Evolutionary conservation across 2,329 filamentous ascomycete genomes (phyloP).

Genomic region (Monilinia fructigena): DNA sequence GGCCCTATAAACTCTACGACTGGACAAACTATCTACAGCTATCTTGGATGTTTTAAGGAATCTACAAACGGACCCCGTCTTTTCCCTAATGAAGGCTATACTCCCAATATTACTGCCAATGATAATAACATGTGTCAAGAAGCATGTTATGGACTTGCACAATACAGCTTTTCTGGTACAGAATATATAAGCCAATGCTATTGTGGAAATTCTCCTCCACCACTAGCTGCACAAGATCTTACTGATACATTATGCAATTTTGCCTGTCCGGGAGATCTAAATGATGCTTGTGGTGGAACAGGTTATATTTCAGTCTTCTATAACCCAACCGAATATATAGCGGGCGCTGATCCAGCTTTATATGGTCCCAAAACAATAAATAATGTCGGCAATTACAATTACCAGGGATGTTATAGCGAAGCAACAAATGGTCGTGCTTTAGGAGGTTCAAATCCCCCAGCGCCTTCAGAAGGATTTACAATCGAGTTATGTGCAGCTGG

Average conservation of each 20-base stretch:
- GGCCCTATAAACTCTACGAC: constrained; percentile 17
- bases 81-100: constrained; percentile 37
- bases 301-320: constrained; percentile 33
- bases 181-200: constrained; percentile 39
- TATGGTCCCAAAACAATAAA: constrained; percentile 32
- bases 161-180: constrained; percentile 39
- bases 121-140: constrained; percentile 35
- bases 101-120: constrained; percentile 32
- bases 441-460: constrained; percentile 27
- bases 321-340: constrained; percentile 30
- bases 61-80: constrained; percentile 36
- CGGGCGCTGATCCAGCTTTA: constrained; percentile 28
- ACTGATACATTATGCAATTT: constrained; percentile 31
- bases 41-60: constrained; percentile 41
- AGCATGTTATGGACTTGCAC: constrained; percentile 39
- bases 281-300: constrained; percentile 27
- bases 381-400: constrained; percentile 33
- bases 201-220: constrained; percentile 40
- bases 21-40: constrained; percentile 33
- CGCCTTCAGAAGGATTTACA: constrained; percentile 28
- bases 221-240: constrained; percentile 28
- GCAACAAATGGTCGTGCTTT: constrained; percentile 28
- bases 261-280: constrained; percentile 25
- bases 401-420: constrained; percentile 42
- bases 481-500: constrained; percentile 32